These are phyloP conservation scores for Coemansia sp. DNA, from an alignment of 192 early-diverging fungal genomes.

Conservation along the genomic window DNA sequence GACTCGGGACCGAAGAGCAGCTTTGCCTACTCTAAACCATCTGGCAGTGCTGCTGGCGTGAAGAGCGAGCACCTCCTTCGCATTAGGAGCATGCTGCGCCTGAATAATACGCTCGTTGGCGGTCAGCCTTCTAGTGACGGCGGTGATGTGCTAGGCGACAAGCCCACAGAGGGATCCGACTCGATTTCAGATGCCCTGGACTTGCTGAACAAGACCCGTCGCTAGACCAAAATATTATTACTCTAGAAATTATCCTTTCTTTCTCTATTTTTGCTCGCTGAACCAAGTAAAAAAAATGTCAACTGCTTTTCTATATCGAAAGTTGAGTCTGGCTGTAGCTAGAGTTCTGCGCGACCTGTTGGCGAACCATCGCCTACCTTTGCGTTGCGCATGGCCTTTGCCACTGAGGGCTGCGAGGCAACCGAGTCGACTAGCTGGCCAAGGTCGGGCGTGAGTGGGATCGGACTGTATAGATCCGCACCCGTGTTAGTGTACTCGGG, in stretches of 20 bases:
- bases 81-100: constrained; percentile 10
- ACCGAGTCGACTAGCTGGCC: constrained; percentile 33
- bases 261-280: background rate
- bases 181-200: constrained; percentile 9
- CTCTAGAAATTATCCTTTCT: background rate
- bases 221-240: background rate
- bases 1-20: constrained; percentile 6
- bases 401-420: constrained; percentile 33
- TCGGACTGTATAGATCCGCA: constrained; percentile 19
- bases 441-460: constrained; percentile 45
- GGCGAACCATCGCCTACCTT: constrained; percentile 2
- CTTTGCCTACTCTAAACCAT: constrained; percentile 2
- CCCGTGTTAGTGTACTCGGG: constrained; percentile 24
- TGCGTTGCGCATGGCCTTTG: constrained; percentile 37
- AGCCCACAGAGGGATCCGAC: background rate
- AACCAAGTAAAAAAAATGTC: constrained; percentile 9
- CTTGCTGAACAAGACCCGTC: constrained; percentile 18
- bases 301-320: background rate
- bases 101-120: background rate
- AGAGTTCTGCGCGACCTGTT: constrained; percentile 28
- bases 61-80: constrained; percentile 6
- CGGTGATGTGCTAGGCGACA: background rate
- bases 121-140: background rate
- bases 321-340: background rate
- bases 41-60: background rate